Percentiles rank a stretch among this genome's conserved stretches.
phyloP scores from a whole-genome alignment of 2,329 filamentous ascomycete species.

The Aspergillus caelatus region DNA sequence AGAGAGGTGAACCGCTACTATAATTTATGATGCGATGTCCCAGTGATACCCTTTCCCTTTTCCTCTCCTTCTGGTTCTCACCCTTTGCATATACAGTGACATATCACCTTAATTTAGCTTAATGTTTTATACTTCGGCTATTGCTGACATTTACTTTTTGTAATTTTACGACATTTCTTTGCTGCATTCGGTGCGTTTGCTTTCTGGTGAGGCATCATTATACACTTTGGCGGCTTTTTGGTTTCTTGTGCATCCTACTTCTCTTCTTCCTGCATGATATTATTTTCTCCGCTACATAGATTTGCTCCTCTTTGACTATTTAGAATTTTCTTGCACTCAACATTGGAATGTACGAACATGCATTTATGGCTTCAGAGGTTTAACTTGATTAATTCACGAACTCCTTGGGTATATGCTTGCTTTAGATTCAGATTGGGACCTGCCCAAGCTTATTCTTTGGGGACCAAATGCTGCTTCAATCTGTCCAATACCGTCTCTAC shows the following conservation, averaged over 20 bases:
- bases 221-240: slow-evolving; percentile 25
- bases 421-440: not conserved
- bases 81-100: slow-evolving; percentile 20
- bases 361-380: not conserved
- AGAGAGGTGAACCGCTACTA: slow-evolving; percentile 20
- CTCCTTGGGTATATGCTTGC: not conserved
- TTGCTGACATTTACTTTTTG: slow-evolving; percentile 12
- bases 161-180: slow-evolving; percentile 18
- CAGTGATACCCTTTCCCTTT: slow-evolving; percentile 30
- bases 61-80: slow-evolving; percentile 6
- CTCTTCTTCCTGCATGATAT: slow-evolving; percentile 7
- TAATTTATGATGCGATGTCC: slow-evolving; percentile 28
- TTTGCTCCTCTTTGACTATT: slow-evolving; percentile 13
- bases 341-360: not conserved
- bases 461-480: slow-evolving; percentile 22
- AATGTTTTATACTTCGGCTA: slow-evolving; percentile 13
- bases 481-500: slow-evolving; percentile 39
- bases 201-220: slow-evolving; percentile 13
- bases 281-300: slow-evolving; percentile 1
- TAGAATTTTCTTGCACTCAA: not conserved
- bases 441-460: not conserved
- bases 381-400: not conserved
- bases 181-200: slow-evolving; percentile 9
- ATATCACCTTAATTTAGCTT: slow-evolving; percentile 5
- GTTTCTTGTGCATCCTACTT: slow-evolving; percentile 32